phyloP scores from a whole-genome alignment of 371 early-diverging fungal species.

The Syncephalastrum contaminatum region DNA sequence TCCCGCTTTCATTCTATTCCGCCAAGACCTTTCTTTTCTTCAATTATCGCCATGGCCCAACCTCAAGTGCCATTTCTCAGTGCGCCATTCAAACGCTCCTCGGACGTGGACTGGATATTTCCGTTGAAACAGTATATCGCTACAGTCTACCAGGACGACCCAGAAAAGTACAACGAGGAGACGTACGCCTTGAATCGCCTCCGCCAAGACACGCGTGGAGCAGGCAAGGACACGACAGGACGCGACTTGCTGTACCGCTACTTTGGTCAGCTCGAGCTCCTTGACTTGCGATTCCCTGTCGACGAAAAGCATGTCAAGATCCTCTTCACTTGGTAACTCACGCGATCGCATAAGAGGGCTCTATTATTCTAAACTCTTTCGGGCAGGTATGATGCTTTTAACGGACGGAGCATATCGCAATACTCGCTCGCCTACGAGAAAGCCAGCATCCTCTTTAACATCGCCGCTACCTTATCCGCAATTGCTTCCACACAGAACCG shows the following conservation, averaged over 20 bases:
- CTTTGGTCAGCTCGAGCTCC: constrained; percentile 92
- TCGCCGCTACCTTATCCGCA: constrained; percentile 78
- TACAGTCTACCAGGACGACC: constrained; percentile 86
- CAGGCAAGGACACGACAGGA: constrained; percentile 88
- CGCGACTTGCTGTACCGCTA: constrained; percentile 92
- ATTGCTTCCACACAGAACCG: constrained; percentile 75
- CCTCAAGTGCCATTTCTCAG: constrained; percentile 54
- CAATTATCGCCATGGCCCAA: constrained; percentile 48
- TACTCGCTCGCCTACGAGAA: constrained; percentile 94
- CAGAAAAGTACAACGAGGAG: constrained; percentile 83
- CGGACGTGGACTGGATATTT: constrained; percentile 87
- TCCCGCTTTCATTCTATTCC: too few species aligned
- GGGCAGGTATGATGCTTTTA: constrained; percentile 84
- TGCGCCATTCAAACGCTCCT: constrained; percentile 79
- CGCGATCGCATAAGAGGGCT: not conserved
- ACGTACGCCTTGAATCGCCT: constrained; percentile 84
- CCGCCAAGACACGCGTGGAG: constrained; percentile 94
- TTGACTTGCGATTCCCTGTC: constrained; percentile 91
- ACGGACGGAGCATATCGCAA: constrained; percentile 57
- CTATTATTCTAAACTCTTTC: not conserved
- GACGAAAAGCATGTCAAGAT: constrained; percentile 89
- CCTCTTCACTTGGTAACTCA: constrained; percentile 80
- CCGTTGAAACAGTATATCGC: constrained; percentile 84
- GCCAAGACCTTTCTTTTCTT: not conserved
- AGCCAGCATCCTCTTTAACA: constrained; percentile 93